phyloP scores from a whole-genome alignment of 2,329 filamentous ascomycete species.

The Botrytis tulipae region DNA sequence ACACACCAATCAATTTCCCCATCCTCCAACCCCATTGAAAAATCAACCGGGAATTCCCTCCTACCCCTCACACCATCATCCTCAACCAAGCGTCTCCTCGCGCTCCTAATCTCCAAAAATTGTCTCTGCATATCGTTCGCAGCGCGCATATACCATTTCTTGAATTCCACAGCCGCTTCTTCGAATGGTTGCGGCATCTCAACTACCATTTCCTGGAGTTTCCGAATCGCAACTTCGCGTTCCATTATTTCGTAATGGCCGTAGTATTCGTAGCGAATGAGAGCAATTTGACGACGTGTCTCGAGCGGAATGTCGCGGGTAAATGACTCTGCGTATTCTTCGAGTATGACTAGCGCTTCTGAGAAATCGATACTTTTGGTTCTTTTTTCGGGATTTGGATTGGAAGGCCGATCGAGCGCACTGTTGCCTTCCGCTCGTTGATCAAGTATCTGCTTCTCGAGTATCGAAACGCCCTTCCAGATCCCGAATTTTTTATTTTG shows the following conservation, averaged over 20 bases:
- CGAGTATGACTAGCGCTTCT: not conserved
- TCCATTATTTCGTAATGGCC: not conserved
- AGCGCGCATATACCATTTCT: not conserved
- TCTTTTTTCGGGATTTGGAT: too few species aligned
- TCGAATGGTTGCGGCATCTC: not conserved
- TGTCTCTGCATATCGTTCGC: slow-evolving; percentile 10
- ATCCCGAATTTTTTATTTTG: not conserved
- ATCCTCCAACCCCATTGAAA: not conserved
- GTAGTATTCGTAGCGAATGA: not conserved
- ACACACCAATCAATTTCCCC: not conserved
- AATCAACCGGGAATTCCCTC: not conserved
- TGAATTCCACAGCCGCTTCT: not conserved
- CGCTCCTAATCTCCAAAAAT: slow-evolving; percentile 9
- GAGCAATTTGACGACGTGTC: not conserved
- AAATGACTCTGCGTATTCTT: slow-evolving; percentile 16
- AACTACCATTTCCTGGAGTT: not conserved
- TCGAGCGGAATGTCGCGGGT: slow-evolving; percentile 12
- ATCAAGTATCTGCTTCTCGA: not conserved
- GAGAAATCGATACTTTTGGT: not conserved
- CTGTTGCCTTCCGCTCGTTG: too few species aligned
- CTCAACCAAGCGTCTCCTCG: slow-evolving; percentile 1
- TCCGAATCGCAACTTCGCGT: not conserved
- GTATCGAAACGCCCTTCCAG: not conserved
- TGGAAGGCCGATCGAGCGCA: too few species aligned
- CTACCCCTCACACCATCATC: not conserved